Conservation (phyloP, 805 yeast species). For the Candida ulmi region DNA sequence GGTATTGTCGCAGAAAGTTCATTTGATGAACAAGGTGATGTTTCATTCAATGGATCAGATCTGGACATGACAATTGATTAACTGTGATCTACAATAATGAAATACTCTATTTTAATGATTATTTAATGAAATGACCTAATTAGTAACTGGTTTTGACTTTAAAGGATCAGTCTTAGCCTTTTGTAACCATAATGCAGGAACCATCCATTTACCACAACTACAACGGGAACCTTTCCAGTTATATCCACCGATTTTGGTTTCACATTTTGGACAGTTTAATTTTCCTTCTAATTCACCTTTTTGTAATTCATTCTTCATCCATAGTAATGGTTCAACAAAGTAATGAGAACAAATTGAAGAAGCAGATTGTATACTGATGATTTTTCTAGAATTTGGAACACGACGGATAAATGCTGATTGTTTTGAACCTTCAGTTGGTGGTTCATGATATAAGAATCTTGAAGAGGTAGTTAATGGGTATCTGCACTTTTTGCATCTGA, state of each 20-base stretch:
- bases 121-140: background rate
- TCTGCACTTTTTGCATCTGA: conserved; percentile 84
- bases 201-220: conserved; percentile 93
- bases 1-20: conserved; percentile 4
- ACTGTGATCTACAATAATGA: background rate
- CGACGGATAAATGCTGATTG: conserved; percentile 63
- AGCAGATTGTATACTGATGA: conserved; percentile 53
- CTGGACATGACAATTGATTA: conserved; percentile 42
- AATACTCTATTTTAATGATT: no score
- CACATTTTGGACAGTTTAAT: conserved; percentile 79
- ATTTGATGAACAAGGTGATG: conserved; percentile 18
- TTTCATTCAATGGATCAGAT: conserved; percentile 29
- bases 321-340: conserved; percentile 80
- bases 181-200: conserved; percentile 83
- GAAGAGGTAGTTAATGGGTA: conserved; percentile 57
- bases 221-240: conserved; percentile 94
- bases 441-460: conserved; percentile 58
- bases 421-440: conserved; percentile 59
- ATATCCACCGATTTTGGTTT: conserved; percentile 82
- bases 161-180: conserved; percentile 71
- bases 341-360: conserved; percentile 70
- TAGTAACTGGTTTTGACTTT: conserved; percentile 1
- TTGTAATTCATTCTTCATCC: conserved; percentile 85
- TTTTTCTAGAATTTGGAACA: conserved; percentile 55
- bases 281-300: conserved; percentile 82